Percentiles rank a stretch among this genome's conserved stretches.
Conservation (phyloP, 768 basidiomycete species). For the Mycena alexandri region DNA sequence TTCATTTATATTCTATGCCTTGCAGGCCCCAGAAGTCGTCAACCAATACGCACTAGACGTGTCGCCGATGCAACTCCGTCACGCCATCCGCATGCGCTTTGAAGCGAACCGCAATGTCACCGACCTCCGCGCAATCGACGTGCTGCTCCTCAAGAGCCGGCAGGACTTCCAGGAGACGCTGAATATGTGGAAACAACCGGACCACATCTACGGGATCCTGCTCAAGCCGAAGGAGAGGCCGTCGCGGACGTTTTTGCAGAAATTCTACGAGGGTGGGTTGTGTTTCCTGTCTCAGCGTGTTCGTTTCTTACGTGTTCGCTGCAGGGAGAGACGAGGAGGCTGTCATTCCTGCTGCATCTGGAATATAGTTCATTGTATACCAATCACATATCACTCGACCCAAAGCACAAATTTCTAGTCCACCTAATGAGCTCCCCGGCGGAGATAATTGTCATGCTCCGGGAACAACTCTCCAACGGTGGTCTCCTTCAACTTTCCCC, state of each 20-base stretch:
- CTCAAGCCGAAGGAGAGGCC: slow-evolving; percentile 60
- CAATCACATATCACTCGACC: slow-evolving; percentile 15
- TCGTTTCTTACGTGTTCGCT: slow-evolving; percentile 17
- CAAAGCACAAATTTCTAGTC: background rate
- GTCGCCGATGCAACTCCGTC: slow-evolving; percentile 82
- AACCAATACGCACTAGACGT: slow-evolving; percentile 85
- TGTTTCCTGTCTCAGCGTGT: slow-evolving; percentile 9
- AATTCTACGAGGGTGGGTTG: slow-evolving; percentile 83
- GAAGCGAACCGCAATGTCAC: slow-evolving; percentile 88
- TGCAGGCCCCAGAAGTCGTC: slow-evolving; percentile 92
- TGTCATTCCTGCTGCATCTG: slow-evolving; percentile 76
- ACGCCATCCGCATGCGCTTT: slow-evolving; percentile 87
- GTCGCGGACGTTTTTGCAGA: slow-evolving; percentile 80
- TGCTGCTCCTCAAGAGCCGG: slow-evolving; percentile 85
- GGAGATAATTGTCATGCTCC: slow-evolving; percentile 41
- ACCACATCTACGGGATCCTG: slow-evolving; percentile 82
- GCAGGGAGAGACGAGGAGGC: slow-evolving; percentile 84
- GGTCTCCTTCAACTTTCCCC: slow-evolving; percentile 59
- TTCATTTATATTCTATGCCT: slow-evolving; percentile 1
- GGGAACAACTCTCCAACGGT: slow-evolving; percentile 83
- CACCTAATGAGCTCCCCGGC: background rate
- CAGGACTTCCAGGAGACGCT: slow-evolving; percentile 95
- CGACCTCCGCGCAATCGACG: slow-evolving; percentile 86
- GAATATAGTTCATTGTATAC: slow-evolving; percentile 46
- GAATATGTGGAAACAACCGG: slow-evolving; percentile 93